These are phyloP conservation scores for Apodospora peruviana DNA, from an alignment of 495 filamentous ascomycete genomes.

Conservation along the genomic window DNA sequence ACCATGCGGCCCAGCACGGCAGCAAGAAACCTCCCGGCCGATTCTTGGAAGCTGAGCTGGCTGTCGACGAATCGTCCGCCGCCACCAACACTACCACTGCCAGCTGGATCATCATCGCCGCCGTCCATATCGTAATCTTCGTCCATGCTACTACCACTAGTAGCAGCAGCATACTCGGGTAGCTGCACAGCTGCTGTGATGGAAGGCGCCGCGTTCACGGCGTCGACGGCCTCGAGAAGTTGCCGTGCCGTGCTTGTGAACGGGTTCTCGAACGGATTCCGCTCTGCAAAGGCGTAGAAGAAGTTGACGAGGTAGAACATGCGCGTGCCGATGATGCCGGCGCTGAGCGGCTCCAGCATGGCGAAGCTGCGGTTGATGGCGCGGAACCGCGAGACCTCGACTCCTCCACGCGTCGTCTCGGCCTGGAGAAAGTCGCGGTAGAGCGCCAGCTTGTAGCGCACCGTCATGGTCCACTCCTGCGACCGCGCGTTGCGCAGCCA, in stretches of 20 bases:
- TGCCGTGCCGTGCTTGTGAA: conserved; percentile 6
- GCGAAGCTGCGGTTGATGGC: conserved; percentile 14
- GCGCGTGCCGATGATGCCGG: conserved; percentile 9
- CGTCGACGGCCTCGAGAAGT: conserved; percentile 1
- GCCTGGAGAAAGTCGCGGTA: conserved; percentile 2
- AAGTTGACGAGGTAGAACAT: conserved; percentile 17
- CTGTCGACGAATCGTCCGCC: neutral
- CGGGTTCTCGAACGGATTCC: conserved; percentile 3
- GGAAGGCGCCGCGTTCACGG: neutral
- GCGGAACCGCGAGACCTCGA: neutral
- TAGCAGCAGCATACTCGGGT: neutral
- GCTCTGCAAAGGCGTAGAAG: conserved; percentile 6
- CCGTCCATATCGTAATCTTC: neutral
- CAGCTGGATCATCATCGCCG: neutral
- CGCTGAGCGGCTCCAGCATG: conserved; percentile 12
- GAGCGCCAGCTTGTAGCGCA: conserved; percentile 16
- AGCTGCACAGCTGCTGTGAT: too few species aligned
- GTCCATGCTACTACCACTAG: neutral
- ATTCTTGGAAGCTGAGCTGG: conserved; percentile 3
- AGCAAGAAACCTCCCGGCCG: conserved; percentile 8
- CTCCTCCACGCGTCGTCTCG: neutral
- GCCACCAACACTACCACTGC: too few species aligned
- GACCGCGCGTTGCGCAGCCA: conserved; percentile 12
- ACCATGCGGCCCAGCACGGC: conserved; percentile 9
- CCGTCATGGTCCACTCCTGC: conserved; percentile 16